Base-by-base conservation (phyloP, 331 rosid species). In the Phaseolus coccineus region DNA sequence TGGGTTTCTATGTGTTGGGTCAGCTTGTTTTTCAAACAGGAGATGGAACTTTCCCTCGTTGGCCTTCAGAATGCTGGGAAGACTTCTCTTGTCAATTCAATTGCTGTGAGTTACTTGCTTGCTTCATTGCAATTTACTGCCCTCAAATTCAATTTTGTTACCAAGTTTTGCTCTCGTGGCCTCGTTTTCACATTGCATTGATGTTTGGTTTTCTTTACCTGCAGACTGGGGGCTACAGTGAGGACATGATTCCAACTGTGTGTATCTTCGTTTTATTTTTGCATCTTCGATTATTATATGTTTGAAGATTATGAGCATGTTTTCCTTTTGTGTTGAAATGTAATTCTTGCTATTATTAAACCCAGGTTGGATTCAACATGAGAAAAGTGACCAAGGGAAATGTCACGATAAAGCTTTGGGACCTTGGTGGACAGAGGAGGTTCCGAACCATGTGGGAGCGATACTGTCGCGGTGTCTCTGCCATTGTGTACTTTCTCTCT, bases 31-130 rank as follows among this genome's bases (percentile, higher is more conserved):
- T 95, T 89, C 56, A 95, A 95, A 79, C 99, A 95, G 84, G 99
- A 95, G 89, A 95, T 95, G 99, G 98, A 93, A 79, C 97, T 95
- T 82, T 95, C 98, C 27, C 90, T 95, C 25, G 88, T 93, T 7
- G 99, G 99, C 69, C 99, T 95, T 82, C 99, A 95, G 85, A 93
- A 95, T 88, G 99, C 99, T 7, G 98, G 99, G 65, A 93, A 95
- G 80, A 89, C 99, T 51, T 95, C 98, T 74, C 99, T 95, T 87
- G 90, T 95, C 40, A 93, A 95, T 84, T 33, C 94, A 70, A 85
- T 95, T 86, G 98, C 99, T 72, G 99, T 95, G 89, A 93, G 98
- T 93, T 15, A 8, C 47, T 42, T 42, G 47, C 13, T 42, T 42
- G 57, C 9, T 77, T 65, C 82, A 56, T 30, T 82, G 31, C 82